Conservation (phyloP, 495 filamentous ascomycete species). For the Xylaria flabelliformis region DNA sequence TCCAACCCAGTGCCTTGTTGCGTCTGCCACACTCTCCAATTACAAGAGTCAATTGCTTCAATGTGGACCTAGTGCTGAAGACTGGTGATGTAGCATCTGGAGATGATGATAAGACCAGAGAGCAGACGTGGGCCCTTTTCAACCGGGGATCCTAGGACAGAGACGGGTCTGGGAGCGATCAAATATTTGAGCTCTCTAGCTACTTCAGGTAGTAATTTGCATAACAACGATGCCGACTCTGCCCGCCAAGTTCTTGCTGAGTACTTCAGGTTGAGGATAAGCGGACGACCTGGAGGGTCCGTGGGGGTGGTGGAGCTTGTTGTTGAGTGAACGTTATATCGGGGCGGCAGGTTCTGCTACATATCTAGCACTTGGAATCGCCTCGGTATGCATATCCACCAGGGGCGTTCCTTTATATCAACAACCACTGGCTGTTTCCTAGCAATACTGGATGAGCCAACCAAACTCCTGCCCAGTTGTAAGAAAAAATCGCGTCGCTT, state of each 20-base stretch:
- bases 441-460: background rate
- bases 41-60: background rate
- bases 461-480: background rate
- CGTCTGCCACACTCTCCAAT: conserved; percentile 9
- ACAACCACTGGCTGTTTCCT: background rate
- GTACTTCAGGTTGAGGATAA: background rate
- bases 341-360: background rate
- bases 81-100: background rate
- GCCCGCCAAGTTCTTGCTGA: background rate
- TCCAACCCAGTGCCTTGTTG: conserved; percentile 20
- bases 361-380: background rate
- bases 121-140: conserved; percentile 5
- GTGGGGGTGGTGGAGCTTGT: background rate
- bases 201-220: conserved; percentile 15
- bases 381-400: background rate
- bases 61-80: conserved; percentile 18
- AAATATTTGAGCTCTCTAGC: conserved; percentile 14
- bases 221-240: background rate
- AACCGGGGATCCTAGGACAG: background rate
- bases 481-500: background rate
- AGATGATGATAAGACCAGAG: background rate
- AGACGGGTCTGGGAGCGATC: background rate
- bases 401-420: background rate
- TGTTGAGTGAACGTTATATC: background rate
- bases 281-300: background rate